These are phyloP conservation scores for Sporothrix protearum DNA, from an alignment of 2,329 filamentous ascomycete species.

Conservation along the genomic window DNA sequence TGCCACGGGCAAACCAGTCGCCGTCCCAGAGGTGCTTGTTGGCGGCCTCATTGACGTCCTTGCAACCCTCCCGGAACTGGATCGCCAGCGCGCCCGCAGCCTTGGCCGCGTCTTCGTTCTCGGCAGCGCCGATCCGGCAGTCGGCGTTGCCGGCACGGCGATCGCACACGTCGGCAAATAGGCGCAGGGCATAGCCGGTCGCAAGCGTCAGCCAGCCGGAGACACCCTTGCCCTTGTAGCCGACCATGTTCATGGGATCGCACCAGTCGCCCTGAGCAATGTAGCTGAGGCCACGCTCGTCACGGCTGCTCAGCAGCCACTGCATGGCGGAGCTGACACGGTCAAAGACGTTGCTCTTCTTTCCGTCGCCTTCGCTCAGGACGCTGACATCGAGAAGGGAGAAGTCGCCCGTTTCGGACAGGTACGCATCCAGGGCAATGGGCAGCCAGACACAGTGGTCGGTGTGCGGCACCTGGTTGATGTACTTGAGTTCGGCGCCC, in stretches of 20 bases:
- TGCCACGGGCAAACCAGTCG: conserved; percentile 55
- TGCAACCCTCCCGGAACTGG: conserved; percentile 44
- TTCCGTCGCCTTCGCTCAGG: conserved; percentile 44
- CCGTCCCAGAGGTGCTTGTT: conserved; percentile 55
- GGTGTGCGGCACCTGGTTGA: conserved; percentile 59
- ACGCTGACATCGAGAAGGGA: conserved; percentile 46
- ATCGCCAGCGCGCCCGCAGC: conserved; percentile 34
- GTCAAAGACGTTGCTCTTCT: conserved; percentile 50
- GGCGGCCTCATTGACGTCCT: conserved; percentile 48
- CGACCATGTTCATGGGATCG: conserved; percentile 62
- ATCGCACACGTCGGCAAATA: conserved; percentile 53
- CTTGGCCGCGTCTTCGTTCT: background rate
- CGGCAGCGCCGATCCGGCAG: background rate
- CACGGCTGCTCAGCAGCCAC: conserved; percentile 51
- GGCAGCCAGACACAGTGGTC: conserved; percentile 59
- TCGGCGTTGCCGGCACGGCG: conserved; percentile 39
- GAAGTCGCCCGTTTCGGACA: conserved; percentile 54
- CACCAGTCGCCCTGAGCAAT: conserved; percentile 60
- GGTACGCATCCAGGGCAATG: conserved; percentile 52
- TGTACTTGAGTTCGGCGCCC: conserved; percentile 57
- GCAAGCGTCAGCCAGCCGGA: conserved; percentile 58
- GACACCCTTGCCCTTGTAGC: conserved; percentile 54
- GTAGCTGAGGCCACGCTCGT: conserved; percentile 52
- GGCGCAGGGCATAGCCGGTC: conserved; percentile 49
- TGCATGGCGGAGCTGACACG: conserved; percentile 56